Evolutionary conservation across 176 grass and related monocot genomes (phyloP).

Genomic region (Zoysia pacifica): DNA sequence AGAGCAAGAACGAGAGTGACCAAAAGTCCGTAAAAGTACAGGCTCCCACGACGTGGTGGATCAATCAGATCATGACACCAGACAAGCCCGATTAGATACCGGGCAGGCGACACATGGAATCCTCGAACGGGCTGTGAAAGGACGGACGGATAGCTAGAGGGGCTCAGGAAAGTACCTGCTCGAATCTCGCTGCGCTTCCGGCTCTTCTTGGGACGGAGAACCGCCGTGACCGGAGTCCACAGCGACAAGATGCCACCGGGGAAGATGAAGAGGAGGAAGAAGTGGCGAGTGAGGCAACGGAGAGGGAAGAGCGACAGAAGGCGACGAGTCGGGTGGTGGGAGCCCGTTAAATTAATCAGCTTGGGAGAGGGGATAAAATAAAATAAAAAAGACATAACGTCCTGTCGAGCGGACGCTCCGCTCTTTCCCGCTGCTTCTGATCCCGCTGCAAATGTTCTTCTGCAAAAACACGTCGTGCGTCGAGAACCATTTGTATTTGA

Average conservation of each 20-base stretch:
- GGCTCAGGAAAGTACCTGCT: not conserved
- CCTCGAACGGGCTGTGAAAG: not conserved
- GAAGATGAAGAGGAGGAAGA: too few species aligned
- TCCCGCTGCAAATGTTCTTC: too few species aligned
- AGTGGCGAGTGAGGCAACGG: too few species aligned
- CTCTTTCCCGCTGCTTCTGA: too few species aligned
- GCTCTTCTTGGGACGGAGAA: not conserved
- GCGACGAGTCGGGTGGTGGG: conserved; percentile 10
- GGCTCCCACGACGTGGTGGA: not conserved
- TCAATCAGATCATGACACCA: not conserved
- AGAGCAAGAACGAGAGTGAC: not conserved
- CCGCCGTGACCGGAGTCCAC: too few species aligned
- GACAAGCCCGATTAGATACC: not conserved
- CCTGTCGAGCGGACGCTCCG: too few species aligned
- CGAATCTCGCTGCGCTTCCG: not conserved
- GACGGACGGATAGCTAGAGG: not conserved
- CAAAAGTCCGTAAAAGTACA: not conserved
- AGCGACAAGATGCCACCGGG: too few species aligned
- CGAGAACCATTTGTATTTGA: too few species aligned
- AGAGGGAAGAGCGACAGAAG: not conserved
- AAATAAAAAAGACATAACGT: too few species aligned
- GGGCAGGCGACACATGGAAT: not conserved
- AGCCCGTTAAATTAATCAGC: conserved; percentile 3
- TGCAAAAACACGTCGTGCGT: too few species aligned
- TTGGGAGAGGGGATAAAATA: not conserved